phyloP scores from a whole-genome alignment of 2,329 filamentous ascomycete genomes.

The Cladophialophora yegresii region DNA sequence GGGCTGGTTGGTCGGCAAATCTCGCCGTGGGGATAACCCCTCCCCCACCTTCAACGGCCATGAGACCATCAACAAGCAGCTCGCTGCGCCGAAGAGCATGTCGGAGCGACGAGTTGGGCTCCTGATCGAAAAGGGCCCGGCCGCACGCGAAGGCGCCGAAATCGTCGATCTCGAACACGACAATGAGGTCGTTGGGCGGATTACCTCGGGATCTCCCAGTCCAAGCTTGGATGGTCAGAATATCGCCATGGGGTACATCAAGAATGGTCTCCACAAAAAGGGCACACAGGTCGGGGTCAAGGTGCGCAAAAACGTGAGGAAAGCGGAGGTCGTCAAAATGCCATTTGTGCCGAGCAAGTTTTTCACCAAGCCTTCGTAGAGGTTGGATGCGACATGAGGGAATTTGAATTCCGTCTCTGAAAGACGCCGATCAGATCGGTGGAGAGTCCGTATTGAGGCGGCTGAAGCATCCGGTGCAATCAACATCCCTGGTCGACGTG shows the following conservation, averaged over 20 bases:
- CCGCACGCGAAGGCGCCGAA: conserved; percentile 83
- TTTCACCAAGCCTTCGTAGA: conserved; percentile 50
- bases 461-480: neutral
- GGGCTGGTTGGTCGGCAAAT: conserved; percentile 82
- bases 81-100: conserved; percentile 62
- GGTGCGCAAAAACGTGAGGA: conserved; percentile 73
- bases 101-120: conserved; percentile 77
- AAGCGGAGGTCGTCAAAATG: conserved; percentile 80
- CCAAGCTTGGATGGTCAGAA: conserved; percentile 79
- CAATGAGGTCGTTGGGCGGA: conserved; percentile 66
- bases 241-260: conserved; percentile 93
- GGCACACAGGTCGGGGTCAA: conserved; percentile 79
- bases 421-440: neutral
- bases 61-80: conserved; percentile 72
- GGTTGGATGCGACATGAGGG: neutral
- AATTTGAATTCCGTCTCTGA: neutral
- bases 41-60: conserved; percentile 80
- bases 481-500: neutral
- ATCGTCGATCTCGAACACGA: conserved; percentile 63
- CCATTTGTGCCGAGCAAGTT: conserved; percentile 83
- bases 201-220: conserved; percentile 89
- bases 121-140: conserved; percentile 74
- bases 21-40: conserved; percentile 59
- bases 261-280: conserved; percentile 76
- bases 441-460: neutral